Percentiles rank a stretch among this genome's conserved stretches.
phyloP scores from a whole-genome alignment of 441 rosid species.

The Melastoma candidum region DNA sequence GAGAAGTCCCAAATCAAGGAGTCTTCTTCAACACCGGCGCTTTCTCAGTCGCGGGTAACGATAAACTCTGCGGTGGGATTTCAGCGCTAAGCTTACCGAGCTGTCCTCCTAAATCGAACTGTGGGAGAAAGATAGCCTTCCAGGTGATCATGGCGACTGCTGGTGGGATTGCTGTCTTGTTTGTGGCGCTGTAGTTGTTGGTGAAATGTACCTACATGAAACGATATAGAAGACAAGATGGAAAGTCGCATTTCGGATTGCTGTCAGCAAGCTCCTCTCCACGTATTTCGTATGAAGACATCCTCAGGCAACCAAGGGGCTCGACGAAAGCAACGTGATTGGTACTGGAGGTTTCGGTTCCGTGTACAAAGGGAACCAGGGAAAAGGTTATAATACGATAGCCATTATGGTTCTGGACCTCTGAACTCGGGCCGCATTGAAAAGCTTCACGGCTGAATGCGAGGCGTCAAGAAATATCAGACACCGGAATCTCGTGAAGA shows the following conservation, averaged over 20 bases:
- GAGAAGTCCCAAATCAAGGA: constrained; percentile 3
- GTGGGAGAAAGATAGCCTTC: background rate
- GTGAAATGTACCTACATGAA: background rate
- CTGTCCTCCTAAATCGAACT: background rate
- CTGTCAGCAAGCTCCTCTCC: background rate
- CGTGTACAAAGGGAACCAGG: too few relatives aligned
- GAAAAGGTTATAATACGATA: too few relatives aligned
- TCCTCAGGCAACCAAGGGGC: constrained; percentile 1
- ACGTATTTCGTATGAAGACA: background rate
- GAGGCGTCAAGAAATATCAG: constrained; percentile 4
- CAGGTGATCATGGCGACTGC: background rate
- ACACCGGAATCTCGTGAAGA: constrained; percentile 9
- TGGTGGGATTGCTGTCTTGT: background rate
- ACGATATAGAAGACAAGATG: too few relatives aligned
- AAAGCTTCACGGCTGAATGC: constrained; percentile 9
- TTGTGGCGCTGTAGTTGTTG: background rate
- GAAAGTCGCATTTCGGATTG: too few relatives aligned
- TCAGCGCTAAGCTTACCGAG: background rate
- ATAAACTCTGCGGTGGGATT: constrained; percentile 9
- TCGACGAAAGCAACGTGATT: background rate
- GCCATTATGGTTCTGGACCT: background rate
- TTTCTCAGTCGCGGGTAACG: background rate
- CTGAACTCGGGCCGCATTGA: constrained; percentile 1
- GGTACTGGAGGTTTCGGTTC: constrained; percentile 1
- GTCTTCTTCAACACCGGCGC: constrained; percentile 1